Base-by-base conservation (phyloP, 2,329 filamentous ascomycete species). In the Anthostomella pinea region DNA sequence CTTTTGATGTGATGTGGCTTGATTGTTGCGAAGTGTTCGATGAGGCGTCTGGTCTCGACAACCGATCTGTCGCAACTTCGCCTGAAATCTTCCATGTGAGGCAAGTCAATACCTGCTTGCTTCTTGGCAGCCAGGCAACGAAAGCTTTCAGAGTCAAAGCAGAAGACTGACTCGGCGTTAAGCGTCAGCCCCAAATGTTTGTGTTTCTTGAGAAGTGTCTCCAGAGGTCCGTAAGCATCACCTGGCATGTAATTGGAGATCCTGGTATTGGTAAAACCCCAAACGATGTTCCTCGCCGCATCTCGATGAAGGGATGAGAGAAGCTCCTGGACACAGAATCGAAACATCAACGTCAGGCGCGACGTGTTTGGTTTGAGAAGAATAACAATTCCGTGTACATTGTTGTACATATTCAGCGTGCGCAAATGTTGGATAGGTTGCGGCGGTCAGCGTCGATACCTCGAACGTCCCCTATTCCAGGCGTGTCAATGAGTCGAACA, bases 91-190 rank as follows among this genome's bases (percentile, higher is more conserved):
- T 60, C 51, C 25, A 56, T 43, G 33, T 63, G 51, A 5, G 39
- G 45, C 49, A 67, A 55, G 7, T 45, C 33, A 13, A 59, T 27
- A 4, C 39, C 11, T 10, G 45, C 55, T 8, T 60, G 45, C 39
- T 64, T 64, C 22, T 41, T 41, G 1, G 65, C 64, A 2, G 65
- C 65, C 0, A 70, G 51, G 30, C 56, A 69, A 5, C 65, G 62
- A 39, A 69, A 69, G 22, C 60, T 63, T 46, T 69, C 65, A 1
- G 65, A 68, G 40, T 70, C 66, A 29, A 69, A 69, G 41, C 63
- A 69, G 38, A 63, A 70, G 3, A 35, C 32, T 1, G 52, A 56
- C 3, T 56, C 62, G 5, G 26, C 54, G 22, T n/a, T 46, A 3
- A 67, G 49, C 0, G 35, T 39, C 4, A 66, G 33, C 2, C 53